Evolutionary conservation across 768 basidiomycete genomes (phyloP).

Genomic region (Termitomyces sp.): DNA sequence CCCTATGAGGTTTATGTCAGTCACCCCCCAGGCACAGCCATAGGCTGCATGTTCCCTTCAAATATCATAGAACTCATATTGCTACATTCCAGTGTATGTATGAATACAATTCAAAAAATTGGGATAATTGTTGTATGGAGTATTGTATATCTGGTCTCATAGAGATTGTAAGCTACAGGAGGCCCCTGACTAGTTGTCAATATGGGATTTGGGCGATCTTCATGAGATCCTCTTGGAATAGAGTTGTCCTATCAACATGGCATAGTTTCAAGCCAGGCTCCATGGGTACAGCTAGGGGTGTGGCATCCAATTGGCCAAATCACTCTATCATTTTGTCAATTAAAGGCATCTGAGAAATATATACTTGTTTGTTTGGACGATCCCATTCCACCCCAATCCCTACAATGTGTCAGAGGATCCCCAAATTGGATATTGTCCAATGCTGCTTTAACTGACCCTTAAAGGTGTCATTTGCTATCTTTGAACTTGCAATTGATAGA

Average conservation of each 20-base stretch:
- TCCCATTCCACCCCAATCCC: not conserved
- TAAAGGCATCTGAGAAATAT: slow-evolving; percentile 11
- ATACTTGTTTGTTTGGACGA: not conserved
- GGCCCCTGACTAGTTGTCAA: not conserved
- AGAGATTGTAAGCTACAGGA: not conserved
- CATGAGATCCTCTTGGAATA: not conserved
- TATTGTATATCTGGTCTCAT: not conserved
- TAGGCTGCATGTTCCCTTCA: too few relatives aligned
- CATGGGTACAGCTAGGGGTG: slow-evolving; percentile 16
- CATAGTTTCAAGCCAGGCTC: slow-evolving; percentile 4
- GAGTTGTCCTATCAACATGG: not conserved
- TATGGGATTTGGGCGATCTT: not conserved
- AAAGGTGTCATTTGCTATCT: not conserved
- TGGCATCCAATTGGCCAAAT: slow-evolving; percentile 15
- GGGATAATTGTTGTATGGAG: not conserved
- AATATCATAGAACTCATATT: not conserved
- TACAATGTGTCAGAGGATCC: not conserved
- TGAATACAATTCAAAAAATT: not conserved
- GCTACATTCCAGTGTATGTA: not conserved
- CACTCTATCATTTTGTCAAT: slow-evolving; percentile 6
- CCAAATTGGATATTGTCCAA: not conserved
- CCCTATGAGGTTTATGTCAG: not conserved
- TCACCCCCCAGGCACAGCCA: too few relatives aligned
- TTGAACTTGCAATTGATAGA: not conserved
- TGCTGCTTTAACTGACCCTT: not conserved